Percentiles rank a stretch among this genome's conserved stretches.
phyloP scores from a whole-genome alignment of 2,329 filamentous ascomycete genomes.

The Mariannaea elegans region DNA sequence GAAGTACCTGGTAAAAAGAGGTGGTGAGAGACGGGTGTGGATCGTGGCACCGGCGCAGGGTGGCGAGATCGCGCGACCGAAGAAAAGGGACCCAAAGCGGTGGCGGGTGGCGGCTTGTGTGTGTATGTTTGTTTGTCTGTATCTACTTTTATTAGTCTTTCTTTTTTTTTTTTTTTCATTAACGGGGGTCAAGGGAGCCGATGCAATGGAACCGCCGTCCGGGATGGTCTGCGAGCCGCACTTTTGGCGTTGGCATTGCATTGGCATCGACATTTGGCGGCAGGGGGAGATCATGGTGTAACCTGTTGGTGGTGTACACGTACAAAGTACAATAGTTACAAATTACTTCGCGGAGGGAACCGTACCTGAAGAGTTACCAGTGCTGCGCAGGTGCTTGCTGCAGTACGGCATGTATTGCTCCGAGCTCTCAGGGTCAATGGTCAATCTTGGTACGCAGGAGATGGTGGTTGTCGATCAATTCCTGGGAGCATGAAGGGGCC shows the following conservation, averaged over 20 bases:
- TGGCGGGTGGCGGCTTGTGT: constrained; percentile 9
- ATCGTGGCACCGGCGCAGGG: constrained; percentile 26
- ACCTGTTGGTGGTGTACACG: neutral
- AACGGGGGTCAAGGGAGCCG: constrained; percentile 22
- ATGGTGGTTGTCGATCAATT: constrained; percentile 15
- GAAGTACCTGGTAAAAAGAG: neutral
- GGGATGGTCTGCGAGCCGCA: constrained; percentile 38
- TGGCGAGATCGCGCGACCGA: constrained; percentile 36
- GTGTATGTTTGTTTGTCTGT: neutral
- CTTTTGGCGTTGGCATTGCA: constrained; percentile 15
- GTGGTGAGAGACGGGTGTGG: constrained; percentile 21
- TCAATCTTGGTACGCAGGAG: constrained; percentile 9
- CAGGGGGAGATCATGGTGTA: neutral
- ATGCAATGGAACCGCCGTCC: constrained; percentile 36
- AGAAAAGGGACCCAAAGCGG: neutral
- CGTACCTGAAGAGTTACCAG: neutral
- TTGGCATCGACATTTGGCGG: constrained; percentile 5
- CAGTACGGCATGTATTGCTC: neutral
- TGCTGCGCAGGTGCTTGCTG: neutral
- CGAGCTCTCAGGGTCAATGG: neutral
- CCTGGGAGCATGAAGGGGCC: too few species aligned
- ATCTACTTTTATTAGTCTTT: constrained; percentile 10
- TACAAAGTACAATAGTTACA: neutral
- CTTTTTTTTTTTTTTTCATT: neutral
- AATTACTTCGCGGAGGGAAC: neutral